Base-by-base conservation (phyloP, 208 protist species). In the Crithidia bombi region DNA sequence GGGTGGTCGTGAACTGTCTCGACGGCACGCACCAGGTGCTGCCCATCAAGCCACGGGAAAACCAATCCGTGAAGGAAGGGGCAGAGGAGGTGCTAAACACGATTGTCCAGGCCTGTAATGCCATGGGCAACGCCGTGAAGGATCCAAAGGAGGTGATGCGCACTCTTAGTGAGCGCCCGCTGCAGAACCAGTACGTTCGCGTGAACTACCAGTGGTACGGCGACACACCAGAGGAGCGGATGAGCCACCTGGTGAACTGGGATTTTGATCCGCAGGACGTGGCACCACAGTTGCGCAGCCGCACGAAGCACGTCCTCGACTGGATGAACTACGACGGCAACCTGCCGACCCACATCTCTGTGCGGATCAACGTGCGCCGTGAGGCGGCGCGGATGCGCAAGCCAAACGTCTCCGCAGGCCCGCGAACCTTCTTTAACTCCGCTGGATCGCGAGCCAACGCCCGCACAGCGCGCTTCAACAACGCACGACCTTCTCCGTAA, bases 131-230 rank as follows among this genome's bases (percentile, higher is more conserved):
- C n/a, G 69, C 75, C 5, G 92, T 94, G 26, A 33, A 39, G 63
- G 51, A 95, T 51, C 79, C 88, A 14, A 87, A 85, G 69, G 82
- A 91, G 68, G 68, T 81, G 51, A 94, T 87, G 75, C 75, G 82
- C 2, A 9, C 70, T 55, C 78, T 95, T 6, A 90, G 92, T 66
- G 89, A 95, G 66, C 85, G 92, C 6, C 87, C 92, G 11, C 70
- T 93, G 65, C 92, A 97, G 64, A 95, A 97, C 58, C 82, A 90
- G 65, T 97, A 94, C 79, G 75, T 97, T 25, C 89, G 89, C 19
- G 79, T 97, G 33, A 81, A 97, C 75, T 97, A 97, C 69, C 92
- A 97, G 83, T 97, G 92, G 92, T 94, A 85, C 69, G 92, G 92
- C 63, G 92, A 97, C 67, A 95, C 92, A 5, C 86, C 88, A 5